Evolutionary conservation across 805 yeast species (phyloP).

Genomic region (Cyberlindnera mississippiensis): DNA sequence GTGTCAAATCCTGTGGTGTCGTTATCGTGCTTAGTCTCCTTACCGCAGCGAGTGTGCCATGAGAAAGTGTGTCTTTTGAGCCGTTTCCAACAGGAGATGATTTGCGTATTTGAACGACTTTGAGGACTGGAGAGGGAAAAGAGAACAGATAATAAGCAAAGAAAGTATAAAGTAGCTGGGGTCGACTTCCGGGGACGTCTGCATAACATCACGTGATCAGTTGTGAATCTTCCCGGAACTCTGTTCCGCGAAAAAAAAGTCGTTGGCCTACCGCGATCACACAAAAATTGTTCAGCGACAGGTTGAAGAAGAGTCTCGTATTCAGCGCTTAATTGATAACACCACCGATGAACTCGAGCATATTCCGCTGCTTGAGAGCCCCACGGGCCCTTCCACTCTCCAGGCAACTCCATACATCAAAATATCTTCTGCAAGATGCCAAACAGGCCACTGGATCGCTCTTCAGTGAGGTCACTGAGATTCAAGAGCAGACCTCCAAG

Average conservation of each 20-base stretch:
- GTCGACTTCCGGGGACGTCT: too few relatives aligned
- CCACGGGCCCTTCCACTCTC: not conserved
- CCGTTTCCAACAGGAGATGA: too few relatives aligned
- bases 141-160: too few relatives aligned
- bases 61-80: too few relatives aligned
- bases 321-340: too few relatives aligned
- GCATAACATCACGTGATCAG: not conserved
- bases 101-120: too few relatives aligned
- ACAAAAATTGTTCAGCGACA: constrained; percentile 3
- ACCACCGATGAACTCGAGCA: constrained; percentile 1
- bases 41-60: not conserved
- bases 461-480: constrained; percentile 26
- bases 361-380: constrained; percentile 6
- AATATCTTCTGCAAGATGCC: constrained; percentile 6
- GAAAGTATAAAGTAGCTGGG: not conserved
- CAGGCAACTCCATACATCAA: constrained; percentile 9
- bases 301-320: not conserved
- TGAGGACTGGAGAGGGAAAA: too few relatives aligned
- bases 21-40: not conserved
- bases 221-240: not conserved
- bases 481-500: constrained; percentile 12
- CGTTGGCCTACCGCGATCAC: not conserved
- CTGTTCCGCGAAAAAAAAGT: not conserved
- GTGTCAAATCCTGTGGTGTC: constrained; percentile 1
- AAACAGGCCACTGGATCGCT: constrained; percentile 16